These are phyloP conservation scores for Russula vinacea DNA, from an alignment of 768 basidiomycete genomes.

Conservation along the genomic window DNA sequence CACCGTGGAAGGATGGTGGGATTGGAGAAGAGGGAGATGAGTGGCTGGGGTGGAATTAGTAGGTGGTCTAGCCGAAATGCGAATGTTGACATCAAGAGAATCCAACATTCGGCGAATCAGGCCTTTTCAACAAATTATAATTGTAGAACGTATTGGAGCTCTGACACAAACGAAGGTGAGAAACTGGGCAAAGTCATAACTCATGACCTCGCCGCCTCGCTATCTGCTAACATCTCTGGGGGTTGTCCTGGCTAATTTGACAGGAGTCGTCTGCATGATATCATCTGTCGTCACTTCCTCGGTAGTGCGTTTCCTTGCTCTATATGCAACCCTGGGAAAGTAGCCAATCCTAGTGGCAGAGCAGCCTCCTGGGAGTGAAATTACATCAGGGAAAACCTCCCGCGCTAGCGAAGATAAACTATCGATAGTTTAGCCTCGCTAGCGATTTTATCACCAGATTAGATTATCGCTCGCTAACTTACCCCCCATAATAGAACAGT, in stretches of 20 bases:
- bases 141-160: too few species aligned
- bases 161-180: too few species aligned
- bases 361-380: too few species aligned
- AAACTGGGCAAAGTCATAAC: not conserved
- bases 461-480: too few species aligned
- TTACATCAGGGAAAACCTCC: too few species aligned
- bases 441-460: too few species aligned
- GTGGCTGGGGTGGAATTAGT: not conserved
- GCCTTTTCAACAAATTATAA: too few species aligned
- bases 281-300: not conserved
- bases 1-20: not conserved
- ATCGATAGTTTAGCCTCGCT: too few species aligned
- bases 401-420: too few species aligned
- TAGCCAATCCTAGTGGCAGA: not conserved
- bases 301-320: not conserved
- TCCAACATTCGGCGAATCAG: not conserved
- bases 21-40: not conserved
- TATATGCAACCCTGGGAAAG: not conserved
- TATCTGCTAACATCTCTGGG: not conserved
- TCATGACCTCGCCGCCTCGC: not conserved
- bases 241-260: not conserved
- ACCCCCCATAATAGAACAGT: too few species aligned
- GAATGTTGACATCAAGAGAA: not conserved
- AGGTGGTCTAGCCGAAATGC: not conserved
- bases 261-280: not conserved